Conservation (phyloP, 192 early-diverging fungal genomes). For the Cladochytrium replicatum region DNA sequence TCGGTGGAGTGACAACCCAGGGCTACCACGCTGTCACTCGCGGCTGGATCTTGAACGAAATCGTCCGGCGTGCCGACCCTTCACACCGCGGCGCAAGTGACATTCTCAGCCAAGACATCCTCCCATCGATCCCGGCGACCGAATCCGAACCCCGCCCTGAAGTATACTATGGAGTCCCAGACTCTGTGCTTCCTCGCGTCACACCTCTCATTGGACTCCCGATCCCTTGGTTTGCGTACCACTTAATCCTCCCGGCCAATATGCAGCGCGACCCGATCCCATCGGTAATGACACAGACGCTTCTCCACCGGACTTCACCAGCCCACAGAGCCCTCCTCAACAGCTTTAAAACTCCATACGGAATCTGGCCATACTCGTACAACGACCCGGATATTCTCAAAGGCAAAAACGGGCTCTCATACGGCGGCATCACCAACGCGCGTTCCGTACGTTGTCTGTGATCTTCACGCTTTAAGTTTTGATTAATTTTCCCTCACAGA, state of each 20-base stretch:
- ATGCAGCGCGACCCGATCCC: background rate
- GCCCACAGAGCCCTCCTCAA: constrained; percentile 13
- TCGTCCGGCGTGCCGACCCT: constrained; percentile 46
- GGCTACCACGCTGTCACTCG: constrained; percentile 35
- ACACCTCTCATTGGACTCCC: constrained; percentile 27
- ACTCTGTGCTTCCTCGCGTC: constrained; percentile 15
- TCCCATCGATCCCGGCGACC: constrained; percentile 11
- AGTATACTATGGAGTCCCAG: constrained; percentile 18
- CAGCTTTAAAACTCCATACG: constrained; percentile 11
- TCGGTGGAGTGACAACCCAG: constrained; percentile 20
- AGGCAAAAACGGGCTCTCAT: constrained; percentile 16
- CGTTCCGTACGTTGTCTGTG: constrained; percentile 9
- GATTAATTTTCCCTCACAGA: constrained; percentile 3
- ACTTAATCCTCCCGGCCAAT: constrained; percentile 19
- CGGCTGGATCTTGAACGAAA: constrained; percentile 47
- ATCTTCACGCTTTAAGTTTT: too few species aligned
- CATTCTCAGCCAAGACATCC: constrained; percentile 31
- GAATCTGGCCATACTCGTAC: constrained; percentile 4
- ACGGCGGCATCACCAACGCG: constrained; percentile 22
- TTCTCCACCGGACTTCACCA: constrained; percentile 12
- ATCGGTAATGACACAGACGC: background rate
- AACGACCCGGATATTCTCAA: constrained; percentile 1
- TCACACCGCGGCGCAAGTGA: constrained; percentile 32
- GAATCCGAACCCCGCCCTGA: constrained; percentile 41
- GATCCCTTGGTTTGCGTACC: constrained; percentile 12